phyloP scores from a whole-genome alignment of 257 asterid genomes.

The Anisodus acutangulus region DNA sequence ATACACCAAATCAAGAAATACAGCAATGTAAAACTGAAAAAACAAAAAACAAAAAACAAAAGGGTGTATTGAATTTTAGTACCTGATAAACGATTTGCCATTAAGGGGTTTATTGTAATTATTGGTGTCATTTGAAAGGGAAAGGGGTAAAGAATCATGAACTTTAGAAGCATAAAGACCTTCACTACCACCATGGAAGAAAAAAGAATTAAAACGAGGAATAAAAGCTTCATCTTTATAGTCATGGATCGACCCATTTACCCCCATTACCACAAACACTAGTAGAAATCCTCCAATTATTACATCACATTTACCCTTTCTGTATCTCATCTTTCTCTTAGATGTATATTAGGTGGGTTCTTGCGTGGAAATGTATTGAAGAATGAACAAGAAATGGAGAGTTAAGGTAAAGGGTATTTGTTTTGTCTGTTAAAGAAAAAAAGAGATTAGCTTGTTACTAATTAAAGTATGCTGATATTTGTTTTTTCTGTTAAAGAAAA shows the following conservation, averaged over 20 bases:
- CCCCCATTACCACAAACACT: constrained; percentile 42
- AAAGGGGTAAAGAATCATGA: constrained; percentile 44
- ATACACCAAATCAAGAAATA: background rate
- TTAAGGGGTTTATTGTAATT: constrained; percentile 57
- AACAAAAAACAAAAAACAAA: background rate
- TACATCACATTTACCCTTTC: constrained; percentile 52
- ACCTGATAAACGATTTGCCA: constrained; percentile 96
- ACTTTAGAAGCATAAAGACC: constrained; percentile 90
- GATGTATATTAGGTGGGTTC: background rate
- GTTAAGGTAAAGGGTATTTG: constrained; percentile 13
- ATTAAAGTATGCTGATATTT: background rate
- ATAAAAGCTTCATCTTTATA: constrained; percentile 78
- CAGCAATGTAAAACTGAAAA: constrained; percentile 7
- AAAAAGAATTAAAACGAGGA: constrained; percentile 86
- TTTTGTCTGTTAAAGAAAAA: background rate
- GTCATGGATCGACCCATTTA: constrained; percentile 91
- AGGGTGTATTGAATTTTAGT: background rate
- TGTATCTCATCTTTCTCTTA: constrained; percentile 38
- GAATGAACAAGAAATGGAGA: constrained; percentile 7
- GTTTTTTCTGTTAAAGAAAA: background rate
- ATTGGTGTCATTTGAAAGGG: constrained; percentile 51
- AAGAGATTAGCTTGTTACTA: background rate
- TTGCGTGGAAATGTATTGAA: constrained; percentile 11
- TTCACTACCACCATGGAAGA: constrained; percentile 96
- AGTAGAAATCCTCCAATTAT: constrained; percentile 43